Conservation (phyloP, 2,329 filamentous ascomycete genomes). For the Biscogniauxia marginata region DNA sequence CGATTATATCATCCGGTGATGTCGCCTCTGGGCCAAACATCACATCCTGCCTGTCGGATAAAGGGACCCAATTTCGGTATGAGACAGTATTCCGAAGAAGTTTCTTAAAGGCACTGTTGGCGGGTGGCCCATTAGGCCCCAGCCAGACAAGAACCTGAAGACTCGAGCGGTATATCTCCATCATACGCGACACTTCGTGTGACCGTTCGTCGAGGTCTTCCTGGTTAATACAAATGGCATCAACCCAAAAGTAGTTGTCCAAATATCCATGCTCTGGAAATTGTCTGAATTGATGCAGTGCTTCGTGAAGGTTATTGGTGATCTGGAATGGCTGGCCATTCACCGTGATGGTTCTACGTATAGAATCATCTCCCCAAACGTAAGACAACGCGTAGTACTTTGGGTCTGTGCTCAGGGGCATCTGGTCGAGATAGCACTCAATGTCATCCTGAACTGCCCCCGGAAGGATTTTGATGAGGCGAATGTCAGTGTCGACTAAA, state of each 20-base stretch:
- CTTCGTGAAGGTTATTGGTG: constrained; percentile 9
- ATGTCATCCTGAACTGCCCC: not conserved
- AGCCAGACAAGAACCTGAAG: constrained; percentile 15
- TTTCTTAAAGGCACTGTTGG: not conserved
- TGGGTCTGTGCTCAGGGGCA: not conserved
- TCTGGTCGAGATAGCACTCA: constrained; percentile 2
- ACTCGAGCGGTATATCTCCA: constrained; percentile 11
- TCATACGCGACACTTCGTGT: constrained; percentile 11
- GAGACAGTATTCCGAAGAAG: not conserved
- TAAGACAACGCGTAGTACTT: constrained; percentile 12
- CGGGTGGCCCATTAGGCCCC: constrained; percentile 6
- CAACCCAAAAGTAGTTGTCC: constrained; percentile 16
- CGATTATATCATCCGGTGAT: constrained; percentile 7
- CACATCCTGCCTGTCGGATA: too few relatives aligned
- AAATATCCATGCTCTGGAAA: not conserved
- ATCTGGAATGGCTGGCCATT: constrained; percentile 8
- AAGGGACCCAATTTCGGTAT: not conserved
- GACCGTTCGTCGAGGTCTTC: constrained; percentile 11
- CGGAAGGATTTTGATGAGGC: constrained; percentile 4
- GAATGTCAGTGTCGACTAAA: constrained; percentile 1
- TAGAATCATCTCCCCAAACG: constrained; percentile 12
- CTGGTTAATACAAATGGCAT: constrained; percentile 22
- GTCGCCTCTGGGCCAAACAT: too few relatives aligned
- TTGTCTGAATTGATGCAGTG: constrained; percentile 11
- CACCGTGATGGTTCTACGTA: constrained; percentile 5